These are phyloP conservation scores for Schizosaccharomyces octosporus DNA, from an alignment of 805 yeast species.

Conservation along the genomic window DNA sequence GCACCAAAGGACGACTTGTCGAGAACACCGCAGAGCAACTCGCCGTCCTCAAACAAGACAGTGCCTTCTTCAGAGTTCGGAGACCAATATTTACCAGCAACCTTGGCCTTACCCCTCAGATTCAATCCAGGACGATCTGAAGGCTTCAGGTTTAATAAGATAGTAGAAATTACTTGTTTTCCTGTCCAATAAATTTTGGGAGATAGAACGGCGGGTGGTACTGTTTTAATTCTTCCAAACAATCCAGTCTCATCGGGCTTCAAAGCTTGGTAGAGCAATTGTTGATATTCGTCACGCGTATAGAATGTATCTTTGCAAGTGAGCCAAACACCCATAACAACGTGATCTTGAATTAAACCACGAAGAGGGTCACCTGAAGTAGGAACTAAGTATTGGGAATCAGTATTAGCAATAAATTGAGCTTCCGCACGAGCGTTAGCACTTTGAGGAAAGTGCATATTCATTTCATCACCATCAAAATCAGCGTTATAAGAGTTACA, in stretches of 20 bases:
- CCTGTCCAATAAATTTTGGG: slow-evolving; percentile 95
- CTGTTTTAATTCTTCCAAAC: slow-evolving; percentile 30
- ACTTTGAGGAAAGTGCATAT: slow-evolving; percentile 96
- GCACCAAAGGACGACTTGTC: slow-evolving; percentile 98
- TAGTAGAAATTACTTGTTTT: slow-evolving; percentile 67
- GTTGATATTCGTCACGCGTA: slow-evolving; percentile 79
- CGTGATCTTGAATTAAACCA: slow-evolving; percentile 97
- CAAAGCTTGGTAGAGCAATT: slow-evolving; percentile 73
- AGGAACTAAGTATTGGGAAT: slow-evolving; percentile 91
- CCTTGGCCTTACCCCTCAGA: slow-evolving; percentile 57
- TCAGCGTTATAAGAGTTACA: slow-evolving; percentile 98
- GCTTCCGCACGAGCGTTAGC: slow-evolving; percentile 96
- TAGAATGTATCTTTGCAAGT: slow-evolving; percentile 81
- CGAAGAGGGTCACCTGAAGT: slow-evolving; percentile 95
- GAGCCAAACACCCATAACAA: slow-evolving; percentile 96
- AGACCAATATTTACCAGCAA: slow-evolving; percentile 91
- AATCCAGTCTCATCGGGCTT: slow-evolving; percentile 73
- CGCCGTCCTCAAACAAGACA: slow-evolving; percentile 70
- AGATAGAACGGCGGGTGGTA: slow-evolving; percentile 72
- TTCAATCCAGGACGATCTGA: slow-evolving; percentile 75
- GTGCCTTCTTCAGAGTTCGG: slow-evolving; percentile 58
- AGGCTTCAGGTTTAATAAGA: slow-evolving; percentile 70
- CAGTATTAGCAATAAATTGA: slow-evolving; percentile 79
- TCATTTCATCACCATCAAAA: slow-evolving; percentile 99
- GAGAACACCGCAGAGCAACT: slow-evolving; percentile 68